Conservation (phyloP, 2,329 filamentous ascomycete species). For the Penicillium psychrosexuale region DNA sequence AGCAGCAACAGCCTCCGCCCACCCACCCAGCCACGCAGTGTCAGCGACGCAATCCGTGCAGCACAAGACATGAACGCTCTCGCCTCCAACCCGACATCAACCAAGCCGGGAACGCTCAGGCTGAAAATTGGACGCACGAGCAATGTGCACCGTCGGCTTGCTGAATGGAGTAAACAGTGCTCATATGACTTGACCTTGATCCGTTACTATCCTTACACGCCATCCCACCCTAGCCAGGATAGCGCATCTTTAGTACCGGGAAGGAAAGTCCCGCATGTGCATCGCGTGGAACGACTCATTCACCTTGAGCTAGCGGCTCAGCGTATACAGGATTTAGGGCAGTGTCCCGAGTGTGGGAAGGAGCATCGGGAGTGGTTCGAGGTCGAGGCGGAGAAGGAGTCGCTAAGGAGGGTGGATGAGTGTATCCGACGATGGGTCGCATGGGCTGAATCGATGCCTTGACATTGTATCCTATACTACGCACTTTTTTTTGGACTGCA, state of each 20-base stretch:
- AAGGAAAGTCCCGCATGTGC: slow-evolving; percentile 76
- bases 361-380: slow-evolving; percentile 96
- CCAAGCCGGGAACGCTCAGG: slow-evolving; percentile 58
- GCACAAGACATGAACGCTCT: slow-evolving; percentile 36
- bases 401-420: slow-evolving; percentile 66
- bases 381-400: slow-evolving; percentile 69
- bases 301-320: slow-evolving; percentile 76
- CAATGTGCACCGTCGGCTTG: slow-evolving; percentile 87
- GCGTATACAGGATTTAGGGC: slow-evolving; percentile 55
- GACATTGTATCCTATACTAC: not conserved
- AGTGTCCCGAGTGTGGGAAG: slow-evolving; percentile 74
- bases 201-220: slow-evolving; percentile 79
- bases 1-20: slow-evolving; percentile 15
- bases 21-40: slow-evolving; percentile 27
- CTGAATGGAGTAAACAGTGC: slow-evolving; percentile 92
- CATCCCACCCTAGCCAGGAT: not conserved
- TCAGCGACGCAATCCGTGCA: slow-evolving; percentile 38
- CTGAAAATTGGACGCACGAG: slow-evolving; percentile 65
- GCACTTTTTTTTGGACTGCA: not conserved
- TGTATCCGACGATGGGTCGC: slow-evolving; percentile 79
- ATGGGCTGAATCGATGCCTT: slow-evolving; percentile 61
- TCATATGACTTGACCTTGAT: slow-evolving; percentile 84
- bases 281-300: slow-evolving; percentile 84
- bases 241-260: slow-evolving; percentile 27
- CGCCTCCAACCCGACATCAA: slow-evolving; percentile 29